phyloP scores from a whole-genome alignment of 805 yeast species.

The Candida pseudoglaebosa region DNA sequence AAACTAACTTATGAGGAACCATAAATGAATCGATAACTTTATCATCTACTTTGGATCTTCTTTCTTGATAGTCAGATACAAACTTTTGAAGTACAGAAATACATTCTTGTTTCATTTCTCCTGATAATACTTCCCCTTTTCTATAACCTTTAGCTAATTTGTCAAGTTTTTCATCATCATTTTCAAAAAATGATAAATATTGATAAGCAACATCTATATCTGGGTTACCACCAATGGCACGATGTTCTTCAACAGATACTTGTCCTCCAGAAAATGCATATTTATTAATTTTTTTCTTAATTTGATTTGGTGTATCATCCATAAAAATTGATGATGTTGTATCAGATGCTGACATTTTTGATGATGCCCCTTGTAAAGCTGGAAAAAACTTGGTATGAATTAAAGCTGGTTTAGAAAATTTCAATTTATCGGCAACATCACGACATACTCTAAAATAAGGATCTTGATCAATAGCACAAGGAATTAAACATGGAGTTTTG shows the following conservation, averaged over 20 bases:
- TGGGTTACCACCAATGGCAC: slow-evolving; percentile 86
- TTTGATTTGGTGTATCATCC: slow-evolving; percentile 91
- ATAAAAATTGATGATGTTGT: slow-evolving; percentile 88
- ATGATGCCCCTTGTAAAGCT: slow-evolving; percentile 92
- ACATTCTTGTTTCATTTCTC: slow-evolving; percentile 89
- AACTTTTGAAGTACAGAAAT: slow-evolving; percentile 75
- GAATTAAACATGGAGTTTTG: slow-evolving; percentile 94
- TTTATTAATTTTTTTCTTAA: slow-evolving; percentile 91
- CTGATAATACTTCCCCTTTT: slow-evolving; percentile 79
- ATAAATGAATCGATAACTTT: slow-evolving; percentile 62
- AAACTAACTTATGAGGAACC: slow-evolving; percentile 77
- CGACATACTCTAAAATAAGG: slow-evolving; percentile 97
- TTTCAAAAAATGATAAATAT: slow-evolving; percentile 82
- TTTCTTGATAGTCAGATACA: slow-evolving; percentile 77
- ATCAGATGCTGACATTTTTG: slow-evolving; percentile 96
- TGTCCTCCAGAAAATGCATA: slow-evolving; percentile 96
- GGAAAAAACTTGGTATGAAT: slow-evolving; percentile 96
- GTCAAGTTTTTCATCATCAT: slow-evolving; percentile 78
- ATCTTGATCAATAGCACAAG: slow-evolving; percentile 99
- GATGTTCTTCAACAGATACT: slow-evolving; percentile 84
- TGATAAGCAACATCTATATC: slow-evolving; percentile 95
- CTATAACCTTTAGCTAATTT: slow-evolving; percentile 61
- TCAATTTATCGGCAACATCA: slow-evolving; percentile 93
- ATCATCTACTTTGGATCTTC: slow-evolving; percentile 64
- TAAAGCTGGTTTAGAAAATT: slow-evolving; percentile 85